Evolutionary conservation across 2,329 filamentous ascomycete genomes (phyloP).

Genomic region (Juglanconis sp.): DNA sequence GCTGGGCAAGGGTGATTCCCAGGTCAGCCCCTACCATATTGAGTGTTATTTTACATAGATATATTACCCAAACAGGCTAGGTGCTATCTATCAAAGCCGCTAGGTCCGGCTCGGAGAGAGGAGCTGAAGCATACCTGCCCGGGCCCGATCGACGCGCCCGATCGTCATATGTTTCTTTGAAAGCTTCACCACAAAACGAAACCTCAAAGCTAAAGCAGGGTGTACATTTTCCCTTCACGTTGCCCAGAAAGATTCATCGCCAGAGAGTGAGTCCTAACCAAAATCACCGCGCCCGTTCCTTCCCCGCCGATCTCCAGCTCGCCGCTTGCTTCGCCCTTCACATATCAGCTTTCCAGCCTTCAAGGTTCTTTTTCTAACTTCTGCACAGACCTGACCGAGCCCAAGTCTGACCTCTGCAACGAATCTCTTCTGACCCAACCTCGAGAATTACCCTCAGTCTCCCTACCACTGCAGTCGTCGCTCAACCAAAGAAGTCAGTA

Average conservation of each 20-base stretch:
- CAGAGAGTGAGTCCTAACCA: neutral
- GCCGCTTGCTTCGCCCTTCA: neutral
- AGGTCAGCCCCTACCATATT: neutral
- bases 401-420: neutral
- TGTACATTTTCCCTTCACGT: neutral
- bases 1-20: neutral
- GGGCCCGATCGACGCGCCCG: neutral
- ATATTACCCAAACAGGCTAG: too few relatives aligned
- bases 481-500: conserved; percentile 35
- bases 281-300: neutral
- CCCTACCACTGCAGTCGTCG: too few relatives aligned
- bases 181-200: too few relatives aligned
- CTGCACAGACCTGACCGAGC: neutral
- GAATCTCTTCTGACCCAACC: too few relatives aligned
- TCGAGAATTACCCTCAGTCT: too few relatives aligned
- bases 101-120: too few relatives aligned
- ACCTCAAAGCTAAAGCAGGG: too few relatives aligned
- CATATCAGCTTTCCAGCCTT: neutral
- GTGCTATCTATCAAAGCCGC: too few relatives aligned
- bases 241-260: neutral
- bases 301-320: neutral
- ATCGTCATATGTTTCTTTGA: neutral
- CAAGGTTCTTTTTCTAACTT: conserved; percentile 3
- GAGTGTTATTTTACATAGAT: too few relatives aligned
- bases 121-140: too few relatives aligned